Percentiles rank a stretch among this genome's conserved stretches.
Evolutionary conservation across 2,329 filamentous ascomycete species (phyloP).

Genomic region (Alternaria ventricosa): DNA sequence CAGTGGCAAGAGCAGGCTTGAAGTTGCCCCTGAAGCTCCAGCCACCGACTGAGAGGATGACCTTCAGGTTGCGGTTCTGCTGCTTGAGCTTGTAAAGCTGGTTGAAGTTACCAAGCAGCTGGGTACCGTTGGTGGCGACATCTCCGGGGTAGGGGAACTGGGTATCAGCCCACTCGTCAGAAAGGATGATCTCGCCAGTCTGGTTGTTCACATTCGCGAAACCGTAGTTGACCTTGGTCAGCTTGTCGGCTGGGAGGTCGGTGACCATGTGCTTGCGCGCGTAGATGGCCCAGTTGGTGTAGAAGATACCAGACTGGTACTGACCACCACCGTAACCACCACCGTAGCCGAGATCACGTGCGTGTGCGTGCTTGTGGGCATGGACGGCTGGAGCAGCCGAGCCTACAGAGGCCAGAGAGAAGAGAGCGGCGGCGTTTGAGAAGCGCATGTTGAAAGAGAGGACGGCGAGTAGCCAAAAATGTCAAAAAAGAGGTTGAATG

Average conservation of each 20-base stretch:
- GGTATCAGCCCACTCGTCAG: slow-evolving; percentile 37
- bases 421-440: slow-evolving; percentile 24
- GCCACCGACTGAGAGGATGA: slow-evolving; percentile 81
- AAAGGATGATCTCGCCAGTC: slow-evolving; percentile 68
- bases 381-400: slow-evolving; percentile 18
- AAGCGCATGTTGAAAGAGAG: slow-evolving; percentile 33
- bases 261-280: slow-evolving; percentile 81
- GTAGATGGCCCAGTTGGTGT: slow-evolving; percentile 81
- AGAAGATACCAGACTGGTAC: slow-evolving; percentile 73
- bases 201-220: slow-evolving; percentile 86
- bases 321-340: slow-evolving; percentile 37
- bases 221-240: slow-evolving; percentile 88
- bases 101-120: slow-evolving; percentile 78
- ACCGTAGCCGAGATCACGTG: not conserved
- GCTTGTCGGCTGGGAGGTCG: slow-evolving; percentile 77
- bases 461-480: slow-evolving; percentile 25
- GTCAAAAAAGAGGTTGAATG: slow-evolving; percentile 5
- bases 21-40: slow-evolving; percentile 84
- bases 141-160: slow-evolving; percentile 73
- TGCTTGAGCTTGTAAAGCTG: slow-evolving; percentile 80
- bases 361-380: slow-evolving; percentile 5
- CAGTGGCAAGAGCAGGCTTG: slow-evolving; percentile 67
- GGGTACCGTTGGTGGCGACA: slow-evolving; percentile 69
- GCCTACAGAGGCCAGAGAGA: slow-evolving; percentile 25
- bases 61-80: slow-evolving; percentile 75